These are phyloP conservation scores for Macrolepiota dolichaula DNA, from an alignment of 768 basidiomycete species.

Conservation along the genomic window DNA sequence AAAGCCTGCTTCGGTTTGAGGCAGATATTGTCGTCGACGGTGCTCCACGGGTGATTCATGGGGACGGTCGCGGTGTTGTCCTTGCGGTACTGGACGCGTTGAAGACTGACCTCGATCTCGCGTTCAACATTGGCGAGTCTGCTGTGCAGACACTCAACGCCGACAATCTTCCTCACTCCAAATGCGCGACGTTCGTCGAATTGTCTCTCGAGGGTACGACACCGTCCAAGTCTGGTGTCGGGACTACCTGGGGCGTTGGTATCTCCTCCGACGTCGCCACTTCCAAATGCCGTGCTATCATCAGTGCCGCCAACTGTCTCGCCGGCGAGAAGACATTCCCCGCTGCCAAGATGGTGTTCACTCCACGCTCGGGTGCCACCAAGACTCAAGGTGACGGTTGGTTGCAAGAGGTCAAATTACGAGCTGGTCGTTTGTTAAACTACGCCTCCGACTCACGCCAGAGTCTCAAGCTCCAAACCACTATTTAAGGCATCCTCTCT, in stretches of 20 bases:
- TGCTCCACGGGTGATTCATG: constrained; percentile 74
- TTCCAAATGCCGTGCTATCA: constrained; percentile 83
- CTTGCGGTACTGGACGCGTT: constrained; percentile 90
- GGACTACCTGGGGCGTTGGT: constrained; percentile 72
- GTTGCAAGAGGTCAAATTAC: constrained; percentile 20
- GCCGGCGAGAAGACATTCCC: constrained; percentile 72
- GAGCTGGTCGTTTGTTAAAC: constrained; percentile 18
- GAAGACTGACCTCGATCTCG: constrained; percentile 71
- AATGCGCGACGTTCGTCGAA: constrained; percentile 93
- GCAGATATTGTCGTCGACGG: constrained; percentile 86
- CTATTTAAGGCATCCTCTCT: background rate
- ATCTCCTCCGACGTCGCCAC: constrained; percentile 87
- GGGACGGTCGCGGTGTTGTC: constrained; percentile 92
- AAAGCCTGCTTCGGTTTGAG: too few species aligned
- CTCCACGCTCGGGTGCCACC: constrained; percentile 14
- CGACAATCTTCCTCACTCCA: constrained; percentile 67
- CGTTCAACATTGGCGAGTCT: constrained; percentile 86
- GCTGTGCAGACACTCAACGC: constrained; percentile 86
- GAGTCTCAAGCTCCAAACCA: constrained; percentile 7
- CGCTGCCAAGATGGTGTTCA: constrained; percentile 23
- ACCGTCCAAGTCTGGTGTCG: constrained; percentile 67
- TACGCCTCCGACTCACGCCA: constrained; percentile 1
- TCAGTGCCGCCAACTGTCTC: constrained; percentile 81
- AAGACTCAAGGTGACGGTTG: constrained; percentile 16
- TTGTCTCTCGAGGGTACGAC: constrained; percentile 69